Evolutionary conservation across 2,329 filamentous ascomycete species (phyloP).

Genomic region (Penicillium sp.): DNA sequence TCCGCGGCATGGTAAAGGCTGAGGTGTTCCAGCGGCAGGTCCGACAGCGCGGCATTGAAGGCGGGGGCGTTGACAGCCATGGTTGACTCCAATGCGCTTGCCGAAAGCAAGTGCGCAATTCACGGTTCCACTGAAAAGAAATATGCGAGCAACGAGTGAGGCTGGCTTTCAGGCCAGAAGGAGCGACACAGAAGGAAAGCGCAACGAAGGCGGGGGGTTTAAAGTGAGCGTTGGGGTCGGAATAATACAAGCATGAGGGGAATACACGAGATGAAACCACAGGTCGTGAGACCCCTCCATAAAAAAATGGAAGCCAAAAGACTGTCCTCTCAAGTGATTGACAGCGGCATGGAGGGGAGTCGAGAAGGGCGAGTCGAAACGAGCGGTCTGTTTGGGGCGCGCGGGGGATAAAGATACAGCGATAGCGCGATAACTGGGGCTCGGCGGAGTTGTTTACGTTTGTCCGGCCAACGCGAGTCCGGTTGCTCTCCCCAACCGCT

Average conservation of each 20-base stretch:
- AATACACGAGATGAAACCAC: too few relatives aligned
- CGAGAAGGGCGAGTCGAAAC: neutral
- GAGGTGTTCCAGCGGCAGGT: slow-evolving; percentile 72
- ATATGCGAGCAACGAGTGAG: slow-evolving; percentile 14
- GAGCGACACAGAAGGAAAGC: slow-evolving; percentile 5
- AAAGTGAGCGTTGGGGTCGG: too few relatives aligned
- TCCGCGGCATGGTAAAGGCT: slow-evolving; percentile 86
- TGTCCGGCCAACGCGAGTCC: slow-evolving; percentile 19
- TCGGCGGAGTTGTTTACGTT: slow-evolving; percentile 22
- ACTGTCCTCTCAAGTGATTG: too few relatives aligned
- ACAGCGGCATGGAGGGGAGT: slow-evolving; percentile 1
- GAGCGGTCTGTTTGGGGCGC: slow-evolving; percentile 20
- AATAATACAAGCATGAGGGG: too few relatives aligned
- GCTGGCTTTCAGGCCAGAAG: slow-evolving; percentile 5
- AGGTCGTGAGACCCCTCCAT: slow-evolving; percentile 19
- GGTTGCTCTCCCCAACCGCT: slow-evolving; percentile 15
- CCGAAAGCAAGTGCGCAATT: slow-evolving; percentile 4
- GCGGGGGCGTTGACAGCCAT: slow-evolving; percentile 61
- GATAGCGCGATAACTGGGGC: slow-evolving; percentile 21
- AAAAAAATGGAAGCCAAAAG: slow-evolving; percentile 1
- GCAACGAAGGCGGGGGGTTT: neutral
- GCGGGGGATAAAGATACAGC: slow-evolving; percentile 19
- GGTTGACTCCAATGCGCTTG: slow-evolving; percentile 30
- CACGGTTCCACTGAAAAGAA: slow-evolving; percentile 3
- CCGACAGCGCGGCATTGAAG: slow-evolving; percentile 61